Base-by-base conservation (phyloP, 2,329 filamentous ascomycete species). In the Talaromyces sp. region DNA sequence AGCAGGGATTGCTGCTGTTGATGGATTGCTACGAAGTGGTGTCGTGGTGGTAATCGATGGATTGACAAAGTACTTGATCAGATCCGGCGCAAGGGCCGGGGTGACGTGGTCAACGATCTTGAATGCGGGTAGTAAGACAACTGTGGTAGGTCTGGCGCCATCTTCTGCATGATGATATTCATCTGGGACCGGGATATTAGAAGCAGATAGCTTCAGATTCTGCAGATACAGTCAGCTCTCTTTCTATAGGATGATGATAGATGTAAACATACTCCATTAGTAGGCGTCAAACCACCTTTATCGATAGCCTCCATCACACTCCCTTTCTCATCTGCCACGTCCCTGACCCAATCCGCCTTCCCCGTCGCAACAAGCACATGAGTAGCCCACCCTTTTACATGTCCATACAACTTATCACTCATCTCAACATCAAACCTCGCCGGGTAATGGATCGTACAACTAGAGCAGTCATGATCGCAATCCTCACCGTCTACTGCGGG, bases 341-440 rank as follows among this genome's bases (percentile, higher is more conserved):
- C 90, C 66, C 91, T 82, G 73, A 94, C 90, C 95, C 95, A 99
- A 79, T 99, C 95, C 31, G 89, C 86, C 85, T 97, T 97, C 67
- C 93, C 92, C n/a, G 95, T 99, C 27, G 92, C 95, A 16, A 98
- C 92, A 37, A 99, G 82, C 67, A 97, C 75, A 79, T 99, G 95
- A 22, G 93, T 95, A 73, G 87, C 89, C 90, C 92, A 98, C 41
- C 88, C 92, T 73, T 92, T 91, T 68, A 97, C 86, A 66, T 90
- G 84, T 0, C 94, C 95, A 74, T 96, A 98, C 58, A 99, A 80
- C 71, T 88, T 82, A 74, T 97, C 92, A 7, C 84, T 81, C 75
- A 90, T 86, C 65, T 98, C 90, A 63, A 97, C 87, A 3, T 82
- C 81, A 74, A 87, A 89, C 69, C 86, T 87, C 73, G 89, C 87